Base-by-base conservation (phyloP, 176 grass and related monocot genomes). In the Aegilops sharonensis region DNA sequence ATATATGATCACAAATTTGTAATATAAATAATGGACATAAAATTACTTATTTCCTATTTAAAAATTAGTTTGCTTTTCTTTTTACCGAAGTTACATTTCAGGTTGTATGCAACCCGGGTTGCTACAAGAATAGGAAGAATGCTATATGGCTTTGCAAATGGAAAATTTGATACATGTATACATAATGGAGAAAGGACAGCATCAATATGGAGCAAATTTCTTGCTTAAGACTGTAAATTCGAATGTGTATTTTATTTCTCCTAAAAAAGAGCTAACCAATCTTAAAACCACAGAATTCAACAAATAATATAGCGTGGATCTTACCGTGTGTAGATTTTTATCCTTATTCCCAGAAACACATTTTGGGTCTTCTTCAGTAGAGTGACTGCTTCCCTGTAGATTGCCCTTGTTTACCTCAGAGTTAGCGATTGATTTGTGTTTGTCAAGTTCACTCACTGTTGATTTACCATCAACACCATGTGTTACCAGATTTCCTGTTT, bases 311-410 rank as follows among this genome's bases (percentile, higher is more conserved):
- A 73, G 29, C 20, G 18, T 68, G 23, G 29, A 92, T 88, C 84
- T 88, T 91, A 98, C 97, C 62, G 86, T 86, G 23, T 59, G 45
- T n/a, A 78, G 23, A 84, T 95, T 89, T 65, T 92, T 84, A 9
- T 90, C 94, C 81, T 92, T 85, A 72, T 71, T 86, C 24, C 70
- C 52, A 34, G 75, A 6, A 48, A 63, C 77, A 88, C 25, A 73
- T 80, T 91, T 92, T 43, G 76, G 36, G 61, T 69, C 85, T 83
- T 87, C 82, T 54, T 90, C 81, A 37, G 37, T 36, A 83, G 79
- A 25, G 70, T 2, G 80, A 79, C 85, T 78, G 81, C 83, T 61
- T 76, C 83, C 86, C 18, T 89, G 71, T 77, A 72, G 69, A 63
- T 47, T 67, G n/a, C 57, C 69, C 27, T 87, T 83, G 64, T 91